These are phyloP conservation scores for Lolium rigidum DNA, from an alignment of 176 grass and related monocot species.

Conservation along the genomic window DNA sequence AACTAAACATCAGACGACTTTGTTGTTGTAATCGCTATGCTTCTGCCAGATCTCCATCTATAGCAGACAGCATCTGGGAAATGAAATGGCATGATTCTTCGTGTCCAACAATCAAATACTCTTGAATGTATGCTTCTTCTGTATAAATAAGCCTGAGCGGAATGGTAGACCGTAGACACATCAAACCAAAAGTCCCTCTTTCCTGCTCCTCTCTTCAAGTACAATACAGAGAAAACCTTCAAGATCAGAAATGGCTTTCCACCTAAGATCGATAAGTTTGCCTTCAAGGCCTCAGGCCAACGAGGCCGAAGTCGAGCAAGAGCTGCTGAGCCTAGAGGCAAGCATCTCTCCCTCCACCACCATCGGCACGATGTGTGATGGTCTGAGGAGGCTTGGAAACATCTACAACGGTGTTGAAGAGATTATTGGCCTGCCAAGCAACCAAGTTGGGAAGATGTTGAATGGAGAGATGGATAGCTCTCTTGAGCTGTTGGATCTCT, in stretches of 20 bases:
- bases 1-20: too few species aligned
- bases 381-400: too few species aligned
- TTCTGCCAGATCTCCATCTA: too few species aligned
- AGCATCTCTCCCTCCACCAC: too few species aligned
- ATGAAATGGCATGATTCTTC: constrained; percentile 19
- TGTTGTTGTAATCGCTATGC: too few species aligned
- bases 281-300: too few species aligned
- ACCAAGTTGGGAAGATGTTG: constrained; percentile 32
- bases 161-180: constrained; percentile 2
- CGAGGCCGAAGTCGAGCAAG: too few species aligned
- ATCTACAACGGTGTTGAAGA: neutral
- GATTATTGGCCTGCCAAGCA: neutral
- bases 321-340: too few species aligned
- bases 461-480: constrained; percentile 44
- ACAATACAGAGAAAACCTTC: neutral
- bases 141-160: constrained; percentile 2
- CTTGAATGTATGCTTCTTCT: too few species aligned
- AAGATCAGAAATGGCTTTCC: neutral
- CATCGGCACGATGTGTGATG: too few species aligned
- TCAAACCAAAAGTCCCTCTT: neutral
- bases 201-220: neutral
- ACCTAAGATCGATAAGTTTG: too few species aligned
- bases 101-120: neutral
- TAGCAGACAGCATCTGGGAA: constrained; percentile 35
- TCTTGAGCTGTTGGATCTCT: constrained; percentile 48